These are phyloP conservation scores for Eutreptiella sp. DNA, from an alignment of 208 protist species.

Conservation along the genomic window DNA sequence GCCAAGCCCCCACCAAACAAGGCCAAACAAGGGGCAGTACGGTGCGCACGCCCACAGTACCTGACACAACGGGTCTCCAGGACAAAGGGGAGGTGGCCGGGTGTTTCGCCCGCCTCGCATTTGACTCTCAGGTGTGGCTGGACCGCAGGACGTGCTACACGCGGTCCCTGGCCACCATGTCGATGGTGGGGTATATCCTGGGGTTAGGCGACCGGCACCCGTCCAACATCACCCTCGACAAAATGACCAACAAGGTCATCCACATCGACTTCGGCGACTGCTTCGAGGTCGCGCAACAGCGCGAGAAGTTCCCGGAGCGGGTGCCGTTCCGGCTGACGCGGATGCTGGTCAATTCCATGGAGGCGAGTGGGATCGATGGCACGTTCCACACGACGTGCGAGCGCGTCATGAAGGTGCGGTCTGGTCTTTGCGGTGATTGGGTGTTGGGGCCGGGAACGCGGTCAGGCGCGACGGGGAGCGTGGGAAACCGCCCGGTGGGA, in stretches of 20 bases:
- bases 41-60: too few species aligned
- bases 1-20: too few species aligned
- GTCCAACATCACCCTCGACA: constrained; percentile 99
- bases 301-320: constrained; percentile 96
- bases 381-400: constrained; percentile 96
- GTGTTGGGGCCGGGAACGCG: too few species aligned
- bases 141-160: constrained; percentile 97
- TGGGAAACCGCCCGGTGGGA: too few species aligned
- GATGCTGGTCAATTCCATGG: constrained; percentile 99
- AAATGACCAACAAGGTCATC: constrained; percentile 93
- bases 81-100: too few species aligned
- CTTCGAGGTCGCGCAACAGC: constrained; percentile 97
- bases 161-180: constrained; percentile 98
- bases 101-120: too few species aligned
- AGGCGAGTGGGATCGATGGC: constrained; percentile 98
- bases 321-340: constrained; percentile 99
- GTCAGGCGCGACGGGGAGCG: too few species aligned
- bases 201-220: constrained; percentile 99
- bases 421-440: too few species aligned
- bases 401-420: constrained; percentile 91
- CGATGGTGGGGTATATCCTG: constrained; percentile 97
- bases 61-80: too few species aligned
- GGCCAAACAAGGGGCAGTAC: too few species aligned
- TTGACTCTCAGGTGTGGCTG: too few species aligned
- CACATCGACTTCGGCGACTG: constrained; percentile 99